phyloP scores from a whole-genome alignment of 2,329 filamentous ascomycete genomes.

The Trichoderma harzianum region DNA sequence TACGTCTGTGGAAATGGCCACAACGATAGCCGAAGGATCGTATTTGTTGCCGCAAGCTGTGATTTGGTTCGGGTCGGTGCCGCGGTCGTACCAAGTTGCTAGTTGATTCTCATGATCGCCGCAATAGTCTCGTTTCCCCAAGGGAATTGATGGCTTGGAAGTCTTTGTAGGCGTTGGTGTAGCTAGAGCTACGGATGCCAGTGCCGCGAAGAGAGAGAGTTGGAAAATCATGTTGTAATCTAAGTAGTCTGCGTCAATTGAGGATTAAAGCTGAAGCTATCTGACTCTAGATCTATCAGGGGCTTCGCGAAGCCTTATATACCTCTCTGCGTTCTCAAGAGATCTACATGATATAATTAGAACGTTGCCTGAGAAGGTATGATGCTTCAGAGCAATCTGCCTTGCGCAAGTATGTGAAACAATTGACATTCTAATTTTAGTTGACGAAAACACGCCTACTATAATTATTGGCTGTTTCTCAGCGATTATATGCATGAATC shows the following conservation, averaged over 20 bases:
- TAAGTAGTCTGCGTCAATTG: neutral
- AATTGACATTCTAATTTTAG: neutral
- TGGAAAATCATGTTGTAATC: neutral
- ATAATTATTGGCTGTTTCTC: neutral
- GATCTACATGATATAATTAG: neutral
- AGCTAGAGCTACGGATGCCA: neutral
- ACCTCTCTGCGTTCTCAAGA: neutral
- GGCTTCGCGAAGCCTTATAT: neutral
- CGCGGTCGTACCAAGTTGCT: neutral
- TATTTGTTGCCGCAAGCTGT: neutral
- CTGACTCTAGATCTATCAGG: neutral
- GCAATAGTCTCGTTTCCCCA: neutral
- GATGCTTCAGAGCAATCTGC: too few relatives aligned
- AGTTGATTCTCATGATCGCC: neutral
- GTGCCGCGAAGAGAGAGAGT: neutral
- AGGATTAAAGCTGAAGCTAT: too few relatives aligned
- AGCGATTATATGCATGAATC: neutral
- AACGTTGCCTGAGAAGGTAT: accelerated
- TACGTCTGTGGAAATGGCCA: neutral
- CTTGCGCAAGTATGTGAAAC: neutral
- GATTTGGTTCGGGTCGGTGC: neutral
- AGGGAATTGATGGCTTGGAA: neutral
- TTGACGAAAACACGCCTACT: neutral
- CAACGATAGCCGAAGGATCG: neutral
- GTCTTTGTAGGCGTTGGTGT: neutral